These are phyloP conservation scores for Blepharisma japonicum DNA, from an alignment of 73 alveolate species.

Conservation along the genomic window DNA sequence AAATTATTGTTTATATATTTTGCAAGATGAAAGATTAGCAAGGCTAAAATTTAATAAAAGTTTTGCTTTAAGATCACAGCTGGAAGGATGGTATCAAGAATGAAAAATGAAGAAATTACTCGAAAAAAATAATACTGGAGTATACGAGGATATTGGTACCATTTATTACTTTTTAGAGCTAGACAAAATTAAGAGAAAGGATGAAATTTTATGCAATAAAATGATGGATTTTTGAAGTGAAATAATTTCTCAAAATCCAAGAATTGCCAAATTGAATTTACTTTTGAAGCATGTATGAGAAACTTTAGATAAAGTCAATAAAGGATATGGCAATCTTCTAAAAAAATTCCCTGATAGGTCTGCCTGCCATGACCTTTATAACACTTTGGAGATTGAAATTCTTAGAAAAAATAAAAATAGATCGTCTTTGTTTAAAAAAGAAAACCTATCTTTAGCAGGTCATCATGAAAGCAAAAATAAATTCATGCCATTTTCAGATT, in stretches of 20 bases:
- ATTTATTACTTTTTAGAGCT: constrained; percentile 2
- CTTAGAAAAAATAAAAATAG: not conserved
- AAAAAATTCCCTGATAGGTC: not conserved
- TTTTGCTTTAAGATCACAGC: not conserved
- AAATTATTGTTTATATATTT: not conserved
- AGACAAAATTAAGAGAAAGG: not conserved
- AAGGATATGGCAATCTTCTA: not conserved
- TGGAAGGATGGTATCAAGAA: not conserved
- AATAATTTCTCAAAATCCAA: not conserved
- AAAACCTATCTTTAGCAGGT: not conserved
- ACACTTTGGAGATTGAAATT: not conserved
- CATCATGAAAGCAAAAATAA: not conserved
- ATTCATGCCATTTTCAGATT: not conserved
- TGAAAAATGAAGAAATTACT: not conserved
- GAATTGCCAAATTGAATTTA: not conserved
- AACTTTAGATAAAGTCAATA: not conserved
- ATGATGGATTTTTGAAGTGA: not conserved
- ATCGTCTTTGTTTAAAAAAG: not conserved
- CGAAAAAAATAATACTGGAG: not conserved
- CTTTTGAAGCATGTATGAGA: not conserved
- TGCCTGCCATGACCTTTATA: not conserved
- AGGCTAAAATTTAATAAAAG: not conserved
- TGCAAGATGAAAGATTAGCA: constrained; percentile 3
- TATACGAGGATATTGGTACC: not conserved
- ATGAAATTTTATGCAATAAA: not conserved